These are phyloP conservation scores for Phytophthora palmivora DNA, from an alignment of 352 stramenopile species.

Conservation along the genomic window DNA sequence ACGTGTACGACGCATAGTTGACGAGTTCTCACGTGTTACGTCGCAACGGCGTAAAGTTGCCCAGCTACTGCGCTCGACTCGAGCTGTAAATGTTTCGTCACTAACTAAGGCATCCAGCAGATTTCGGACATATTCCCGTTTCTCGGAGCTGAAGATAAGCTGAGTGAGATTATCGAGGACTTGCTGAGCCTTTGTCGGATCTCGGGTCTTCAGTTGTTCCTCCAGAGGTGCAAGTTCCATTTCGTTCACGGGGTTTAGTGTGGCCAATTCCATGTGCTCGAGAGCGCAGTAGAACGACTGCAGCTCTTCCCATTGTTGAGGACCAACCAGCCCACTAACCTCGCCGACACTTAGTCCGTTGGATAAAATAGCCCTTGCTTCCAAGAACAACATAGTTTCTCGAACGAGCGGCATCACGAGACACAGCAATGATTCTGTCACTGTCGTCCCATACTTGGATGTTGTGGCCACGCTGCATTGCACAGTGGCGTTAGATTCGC, in stretches of 20 bases:
- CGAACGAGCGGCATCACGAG: conserved; percentile 68
- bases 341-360: conserved; percentile 42
- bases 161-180: conserved; percentile 63
- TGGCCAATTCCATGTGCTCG: conserved; percentile 58
- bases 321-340: conserved; percentile 44
- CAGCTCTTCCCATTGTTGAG: conserved; percentile 59
- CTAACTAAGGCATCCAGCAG: conserved; percentile 57
- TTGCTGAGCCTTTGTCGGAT: conserved; percentile 42
- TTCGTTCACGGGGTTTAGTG: conserved; percentile 58
- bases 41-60: conserved; percentile 49
- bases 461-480: conserved; percentile 29
- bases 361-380: conserved; percentile 56
- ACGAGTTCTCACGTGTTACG: conserved; percentile 22
- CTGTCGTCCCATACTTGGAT: conserved; percentile 34
- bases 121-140: conserved; percentile 65
- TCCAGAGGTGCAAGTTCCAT: conserved; percentile 63
- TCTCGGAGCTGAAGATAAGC: conserved; percentile 67
- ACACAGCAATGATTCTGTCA: conserved; percentile 58
- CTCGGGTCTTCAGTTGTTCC: conserved; percentile 47
- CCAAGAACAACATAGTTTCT: conserved; percentile 69
- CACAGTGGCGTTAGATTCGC: conserved; percentile 24
- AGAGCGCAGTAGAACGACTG: conserved; percentile 65
- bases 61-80: conserved; percentile 41
- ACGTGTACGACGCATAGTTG: conserved; percentile 32
- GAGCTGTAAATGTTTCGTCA: conserved; percentile 25